Base-by-base conservation (phyloP, 1,139 yeast species). In the Yamadazyma dendronema region DNA sequence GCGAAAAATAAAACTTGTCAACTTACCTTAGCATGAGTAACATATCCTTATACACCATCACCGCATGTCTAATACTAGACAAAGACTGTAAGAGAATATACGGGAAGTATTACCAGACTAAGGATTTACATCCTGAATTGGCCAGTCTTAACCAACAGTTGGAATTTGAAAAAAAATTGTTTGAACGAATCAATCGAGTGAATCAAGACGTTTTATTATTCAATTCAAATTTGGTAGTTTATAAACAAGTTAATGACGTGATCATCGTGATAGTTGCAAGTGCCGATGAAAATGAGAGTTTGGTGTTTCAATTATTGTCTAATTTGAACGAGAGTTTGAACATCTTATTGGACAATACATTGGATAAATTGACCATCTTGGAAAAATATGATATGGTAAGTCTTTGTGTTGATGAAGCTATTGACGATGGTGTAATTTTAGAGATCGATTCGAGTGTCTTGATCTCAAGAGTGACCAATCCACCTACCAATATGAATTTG, bases 381-480 rank as follows among this genome's bases (percentile, higher is more conserved):
- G 96, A 87, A 48, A 79, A 84, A 59, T 92, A 84, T 57, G 99
- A 92, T 61, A 71, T 87, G 70, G 83, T 89, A 35, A 73, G 87
- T 34, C 75, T 92, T 59, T 88, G 95, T 8, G 76, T 90, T 33
- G 98, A 92, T 60, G 98, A 92, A 64, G 77, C 95, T 17, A 72
- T 92, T 39, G 98, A 92, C 58, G 94, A 86, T 51, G 96, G 97
- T 19, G 80, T 92, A 47, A 81, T 94, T 44, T 73, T 94, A 50
- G 97, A 92, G 62, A 84, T 89, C 29, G 97, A 92, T 54, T 81
- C 95, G 3, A 79, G 84, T 31, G 80, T 88, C 34, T 86, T 92
- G 52, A 92, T 90, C 4, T 79, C 95, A 14, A 77, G 98, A 61
- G 96, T 90, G 13, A 85, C 97, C 24, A 79, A 80, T 49, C 82